Percentiles rank a stretch among this genome's conserved stretches.
phyloP scores from a whole-genome alignment of 179 eudicot species.

The Actinidia chinensis region DNA sequence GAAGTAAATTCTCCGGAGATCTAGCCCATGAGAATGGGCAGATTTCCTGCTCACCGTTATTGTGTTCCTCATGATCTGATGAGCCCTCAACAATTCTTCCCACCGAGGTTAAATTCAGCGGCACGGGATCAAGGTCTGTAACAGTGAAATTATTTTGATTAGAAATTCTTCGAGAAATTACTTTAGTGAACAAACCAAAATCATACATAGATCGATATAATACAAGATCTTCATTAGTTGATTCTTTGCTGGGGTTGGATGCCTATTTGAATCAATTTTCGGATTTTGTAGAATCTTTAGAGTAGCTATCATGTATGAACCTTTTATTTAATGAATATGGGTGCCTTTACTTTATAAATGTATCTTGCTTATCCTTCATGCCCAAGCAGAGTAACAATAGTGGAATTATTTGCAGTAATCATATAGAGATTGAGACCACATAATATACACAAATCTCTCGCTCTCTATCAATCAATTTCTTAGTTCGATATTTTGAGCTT shows the following conservation, averaged over 20 bases:
- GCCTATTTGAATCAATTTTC: neutral
- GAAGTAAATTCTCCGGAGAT: conserved; percentile 76
- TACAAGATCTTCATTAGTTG: neutral
- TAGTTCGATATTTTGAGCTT: too few species aligned
- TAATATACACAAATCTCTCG: neutral
- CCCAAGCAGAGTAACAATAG: too few species aligned
- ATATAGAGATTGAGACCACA: neutral
- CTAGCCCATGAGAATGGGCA: conserved; percentile 94
- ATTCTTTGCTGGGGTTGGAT: neutral
- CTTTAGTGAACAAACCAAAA: neutral
- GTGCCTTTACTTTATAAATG: neutral
- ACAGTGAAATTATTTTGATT: neutral
- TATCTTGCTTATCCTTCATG: neutral
- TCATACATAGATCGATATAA: neutral
- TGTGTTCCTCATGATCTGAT: conserved; percentile 35
- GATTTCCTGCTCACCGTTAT: conserved; percentile 41
- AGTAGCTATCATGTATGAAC: neutral
- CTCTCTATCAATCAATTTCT: too few species aligned
- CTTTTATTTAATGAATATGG: neutral
- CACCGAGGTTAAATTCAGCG: conserved; percentile 38
- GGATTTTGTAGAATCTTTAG: neutral
- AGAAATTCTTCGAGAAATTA: neutral
- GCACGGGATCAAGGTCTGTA: conserved; percentile 50
- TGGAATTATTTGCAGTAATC: neutral
- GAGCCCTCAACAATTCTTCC: conserved; percentile 40